These are phyloP conservation scores for Cordyceps farinosa DNA, from an alignment of 2,329 filamentous ascomycete genomes.

Conservation along the genomic window DNA sequence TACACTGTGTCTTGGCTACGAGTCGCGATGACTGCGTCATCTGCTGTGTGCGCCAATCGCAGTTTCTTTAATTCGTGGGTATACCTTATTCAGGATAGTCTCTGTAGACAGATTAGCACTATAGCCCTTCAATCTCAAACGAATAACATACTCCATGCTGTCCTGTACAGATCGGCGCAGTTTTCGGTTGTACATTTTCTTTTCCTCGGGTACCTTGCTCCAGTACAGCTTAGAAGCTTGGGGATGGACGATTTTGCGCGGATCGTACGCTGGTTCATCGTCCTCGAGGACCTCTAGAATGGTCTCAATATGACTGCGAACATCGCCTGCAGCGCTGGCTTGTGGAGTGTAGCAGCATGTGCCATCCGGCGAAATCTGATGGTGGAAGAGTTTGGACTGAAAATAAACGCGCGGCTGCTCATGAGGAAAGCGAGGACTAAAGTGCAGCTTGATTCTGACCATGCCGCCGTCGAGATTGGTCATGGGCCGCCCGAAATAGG, in stretches of 20 bases:
- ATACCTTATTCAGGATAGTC: constrained; percentile 31
- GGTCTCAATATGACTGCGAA: constrained; percentile 77
- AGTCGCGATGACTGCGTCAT: neutral
- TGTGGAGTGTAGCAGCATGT: constrained; percentile 77
- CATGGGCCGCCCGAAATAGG: constrained; percentile 88
- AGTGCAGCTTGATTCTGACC: constrained; percentile 73
- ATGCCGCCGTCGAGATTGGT: constrained; percentile 90
- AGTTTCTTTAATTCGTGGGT: neutral
- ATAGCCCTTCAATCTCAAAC: neutral
- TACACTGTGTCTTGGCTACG: neutral
- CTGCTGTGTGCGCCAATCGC: neutral
- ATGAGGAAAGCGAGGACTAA: constrained; percentile 82
- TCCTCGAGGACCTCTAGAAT: constrained; percentile 84
- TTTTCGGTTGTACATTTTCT: constrained; percentile 78
- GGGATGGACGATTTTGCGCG: constrained; percentile 78
- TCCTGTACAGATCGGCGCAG: constrained; percentile 73
- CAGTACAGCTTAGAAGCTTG: constrained; percentile 86
- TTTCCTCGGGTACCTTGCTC: constrained; percentile 68
- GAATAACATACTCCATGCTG: constrained; percentile 55
- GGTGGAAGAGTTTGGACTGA: constrained; percentile 80
- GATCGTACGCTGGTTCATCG: constrained; percentile 83
- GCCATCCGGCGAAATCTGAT: constrained; percentile 76
- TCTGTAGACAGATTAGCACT: constrained; percentile 23
- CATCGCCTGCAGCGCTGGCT: constrained; percentile 62
- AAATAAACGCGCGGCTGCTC: constrained; percentile 83